These are phyloP conservation scores for Penicillium roqueforti DNA, from an alignment of 495 filamentous ascomycete genomes.

Conservation along the genomic window DNA sequence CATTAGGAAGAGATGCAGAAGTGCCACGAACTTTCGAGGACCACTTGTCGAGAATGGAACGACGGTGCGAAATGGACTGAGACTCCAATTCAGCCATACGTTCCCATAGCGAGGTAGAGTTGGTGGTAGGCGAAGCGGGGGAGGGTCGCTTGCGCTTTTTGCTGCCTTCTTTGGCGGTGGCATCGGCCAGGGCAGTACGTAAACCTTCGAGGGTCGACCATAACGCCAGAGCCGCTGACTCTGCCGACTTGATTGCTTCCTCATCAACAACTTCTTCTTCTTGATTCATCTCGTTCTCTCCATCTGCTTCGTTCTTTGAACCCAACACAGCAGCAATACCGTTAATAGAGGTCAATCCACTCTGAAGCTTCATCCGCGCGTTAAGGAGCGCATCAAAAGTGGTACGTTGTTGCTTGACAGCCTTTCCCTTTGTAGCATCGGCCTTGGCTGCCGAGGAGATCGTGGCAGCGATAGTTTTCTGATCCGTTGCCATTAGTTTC, in stretches of 20 bases:
- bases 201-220: constrained; percentile 80
- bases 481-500: constrained; percentile 66
- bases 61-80: constrained; percentile 40
- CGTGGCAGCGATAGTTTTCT: constrained; percentile 62
- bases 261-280: constrained; percentile 39
- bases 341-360: constrained; percentile 77
- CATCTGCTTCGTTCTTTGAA: constrained; percentile 34
- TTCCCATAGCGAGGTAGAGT: constrained; percentile 61
- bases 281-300: constrained; percentile 22
- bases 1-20: constrained; percentile 32
- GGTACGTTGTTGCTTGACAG: constrained; percentile 76
- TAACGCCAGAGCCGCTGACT: constrained; percentile 79
- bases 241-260: constrained; percentile 65
- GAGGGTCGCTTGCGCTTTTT: constrained; percentile 58
- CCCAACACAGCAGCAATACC: constrained; percentile 51
- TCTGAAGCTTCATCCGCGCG: constrained; percentile 84
- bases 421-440: constrained; percentile 79
- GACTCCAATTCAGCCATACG: constrained; percentile 65
- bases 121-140: constrained; percentile 46
- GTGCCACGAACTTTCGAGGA: constrained; percentile 50
- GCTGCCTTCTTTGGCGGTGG: constrained; percentile 40
- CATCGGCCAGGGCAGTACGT: constrained; percentile 55
- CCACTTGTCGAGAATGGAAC: constrained; percentile 45
- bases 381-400: constrained; percentile 86
- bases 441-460: constrained; percentile 69